These are phyloP conservation scores for Trypanosoma platydactyli DNA, from an alignment of 208 protist genomes.

Conservation along the genomic window DNA sequence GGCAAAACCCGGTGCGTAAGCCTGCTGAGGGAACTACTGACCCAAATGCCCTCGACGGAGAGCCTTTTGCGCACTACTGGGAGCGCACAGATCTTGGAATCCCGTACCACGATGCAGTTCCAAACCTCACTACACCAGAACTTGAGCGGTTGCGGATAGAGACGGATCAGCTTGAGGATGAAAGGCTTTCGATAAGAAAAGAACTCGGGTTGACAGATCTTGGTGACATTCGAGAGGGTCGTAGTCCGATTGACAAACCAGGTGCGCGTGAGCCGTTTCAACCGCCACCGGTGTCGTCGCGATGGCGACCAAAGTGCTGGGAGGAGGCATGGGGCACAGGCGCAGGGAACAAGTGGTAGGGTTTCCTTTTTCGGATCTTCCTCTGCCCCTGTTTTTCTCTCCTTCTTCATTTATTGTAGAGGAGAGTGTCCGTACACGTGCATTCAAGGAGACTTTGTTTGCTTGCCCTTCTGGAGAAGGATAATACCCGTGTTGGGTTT, in stretches of 20 bases:
- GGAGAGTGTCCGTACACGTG: neutral
- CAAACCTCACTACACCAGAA: constrained; percentile 83
- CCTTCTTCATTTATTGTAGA: neutral
- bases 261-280: constrained; percentile 63
- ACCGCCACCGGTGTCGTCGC: constrained; percentile 76
- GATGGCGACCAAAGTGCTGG: constrained; percentile 91
- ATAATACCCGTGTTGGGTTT: too few relatives aligned
- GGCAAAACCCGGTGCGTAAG: constrained; percentile 76
- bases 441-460: neutral
- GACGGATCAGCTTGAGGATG: constrained; percentile 80
- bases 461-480: neutral
- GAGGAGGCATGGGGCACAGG: constrained; percentile 87
- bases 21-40: constrained; percentile 77
- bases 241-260: constrained; percentile 56
- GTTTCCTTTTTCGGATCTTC: neutral
- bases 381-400: neutral
- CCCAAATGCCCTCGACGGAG: constrained; percentile 66
- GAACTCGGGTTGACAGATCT: constrained; percentile 85
- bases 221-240: constrained; percentile 84
- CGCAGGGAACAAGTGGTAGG: constrained; percentile 39
- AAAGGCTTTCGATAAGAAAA: constrained; percentile 78
- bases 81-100: constrained; percentile 86
- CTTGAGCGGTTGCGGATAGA: constrained; percentile 84
- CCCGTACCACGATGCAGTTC: constrained; percentile 86
- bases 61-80: constrained; percentile 87